A percentile compares a stretch with the other conserved stretches of the same genome.
These are phyloP conservation scores for Colletotrichum nymphaeae DNA, from an alignment of 2,329 filamentous ascomycete species.

Conservation along the genomic window DNA sequence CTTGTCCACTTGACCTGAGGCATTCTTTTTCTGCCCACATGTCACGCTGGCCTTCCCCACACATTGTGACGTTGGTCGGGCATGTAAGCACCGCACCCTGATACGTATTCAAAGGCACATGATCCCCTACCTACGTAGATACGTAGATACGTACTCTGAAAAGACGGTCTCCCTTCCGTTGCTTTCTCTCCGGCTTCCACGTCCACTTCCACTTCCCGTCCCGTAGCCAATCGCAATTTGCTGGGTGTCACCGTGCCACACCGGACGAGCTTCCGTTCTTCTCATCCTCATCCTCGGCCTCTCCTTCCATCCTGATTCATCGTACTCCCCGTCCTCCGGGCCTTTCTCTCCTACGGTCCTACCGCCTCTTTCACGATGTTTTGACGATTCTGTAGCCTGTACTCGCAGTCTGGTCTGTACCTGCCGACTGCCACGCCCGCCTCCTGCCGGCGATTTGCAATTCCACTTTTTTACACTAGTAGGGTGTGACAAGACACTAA, in stretches of 20 bases:
- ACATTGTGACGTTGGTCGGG: conserved; percentile 6
- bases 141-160: background rate
- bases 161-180: background rate
- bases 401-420: too few species aligned
- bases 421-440: too few species aligned
- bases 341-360: background rate
- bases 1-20: background rate
- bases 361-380: background rate
- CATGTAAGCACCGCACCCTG: background rate
- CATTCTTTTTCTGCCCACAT: conserved; percentile 20
- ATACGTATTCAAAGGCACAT: background rate
- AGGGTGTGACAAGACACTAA: background rate
- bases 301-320: background rate
- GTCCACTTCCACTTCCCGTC: background rate
- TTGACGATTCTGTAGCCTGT: background rate
- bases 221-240: background rate
- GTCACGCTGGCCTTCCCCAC: conserved; percentile 20
- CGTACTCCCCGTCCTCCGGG: too few species aligned
- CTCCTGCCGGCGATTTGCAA: background rate
- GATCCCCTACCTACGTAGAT: background rate
- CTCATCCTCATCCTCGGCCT: background rate
- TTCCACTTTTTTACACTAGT: background rate
- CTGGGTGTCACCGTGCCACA: background rate
- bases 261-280: too few species aligned
- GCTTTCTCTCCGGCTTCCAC: background rate